Base-by-base conservation (phyloP, 495 filamentous ascomycete species). In the Letharia lupina region DNA sequence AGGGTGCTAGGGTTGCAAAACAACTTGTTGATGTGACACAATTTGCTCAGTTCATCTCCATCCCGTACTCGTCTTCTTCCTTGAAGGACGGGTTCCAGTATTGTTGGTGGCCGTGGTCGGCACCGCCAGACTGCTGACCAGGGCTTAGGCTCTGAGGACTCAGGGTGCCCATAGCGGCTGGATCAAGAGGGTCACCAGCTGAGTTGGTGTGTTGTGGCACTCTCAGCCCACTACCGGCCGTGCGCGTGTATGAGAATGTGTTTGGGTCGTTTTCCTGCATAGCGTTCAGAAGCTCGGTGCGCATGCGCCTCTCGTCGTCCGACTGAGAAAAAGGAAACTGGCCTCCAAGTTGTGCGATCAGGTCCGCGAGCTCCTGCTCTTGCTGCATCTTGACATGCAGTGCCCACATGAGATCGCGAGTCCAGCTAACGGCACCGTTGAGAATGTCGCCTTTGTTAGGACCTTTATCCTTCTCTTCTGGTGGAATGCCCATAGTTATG, bases 391-490 rank as follows among this genome's bases (percentile, higher is more conserved):
- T 96, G 67, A 87, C 78, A 69, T 95, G 84, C 48, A 96, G 78
- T 74, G 92, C 84, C 94, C 94, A 98, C 94, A 98, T 98, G 54
- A 98, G 79, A 76, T 98, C 94, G 57, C 93, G 87, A 67, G 89
- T 96, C 94, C 94, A 98, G 75, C 90, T 89, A 59, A 98, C 94
- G 20, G 94, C 89, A 40, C 94, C 94, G 73, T 98, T 98, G 63
- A 98, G 86, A 62, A 98, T 98, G 72, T 98, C 94, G 52, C 94
- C 94, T 77, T 98, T 98, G 81, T 98, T 98, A 1, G 94, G 94
- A 1, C 95, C 95, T 69, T 98, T 97, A 76, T 98, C 94, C 70
- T 98, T 98, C 68, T 98, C 94, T 70, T 98, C 94, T 39, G 93
- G 84, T 0, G 93, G 90, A 45, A 96, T 81, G 31, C 93, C 91